Percentiles rank a stretch among this genome's conserved stretches.
These are phyloP conservation scores for Paracamarosporium sp. DNA, from an alignment of 2,329 filamentous ascomycete species.

Conservation along the genomic window DNA sequence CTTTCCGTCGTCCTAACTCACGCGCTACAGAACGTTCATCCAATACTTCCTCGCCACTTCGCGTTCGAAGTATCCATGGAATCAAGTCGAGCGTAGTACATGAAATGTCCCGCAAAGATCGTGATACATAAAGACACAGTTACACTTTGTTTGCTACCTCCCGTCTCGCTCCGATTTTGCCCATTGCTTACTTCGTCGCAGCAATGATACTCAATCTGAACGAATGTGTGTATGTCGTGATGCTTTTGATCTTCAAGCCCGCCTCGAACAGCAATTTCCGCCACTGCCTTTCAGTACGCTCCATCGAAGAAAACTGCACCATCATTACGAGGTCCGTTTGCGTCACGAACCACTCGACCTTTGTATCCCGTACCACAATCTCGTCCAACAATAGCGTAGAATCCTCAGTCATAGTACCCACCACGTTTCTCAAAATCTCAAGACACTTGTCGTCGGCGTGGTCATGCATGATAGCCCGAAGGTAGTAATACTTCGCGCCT, in stretches of 20 bases:
- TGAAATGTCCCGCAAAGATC: neutral
- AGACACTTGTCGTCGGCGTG: slow-evolving; percentile 44
- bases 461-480: slow-evolving; percentile 50
- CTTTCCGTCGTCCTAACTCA: no score
- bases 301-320: slow-evolving; percentile 37
- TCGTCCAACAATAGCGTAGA: slow-evolving; percentile 54
- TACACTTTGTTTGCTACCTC: neutral
- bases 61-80: neutral
- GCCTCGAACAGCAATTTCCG: slow-evolving; percentile 19
- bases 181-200: neutral
- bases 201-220: neutral
- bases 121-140: neutral
- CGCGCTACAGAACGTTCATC: neutral
- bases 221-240: neutral
- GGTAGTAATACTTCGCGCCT: slow-evolving; percentile 47
- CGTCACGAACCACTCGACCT: slow-evolving; percentile 41
- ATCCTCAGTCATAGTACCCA: slow-evolving; percentile 40
- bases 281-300: slow-evolving; percentile 49
- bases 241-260: slow-evolving; percentile 8
- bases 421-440: slow-evolving; percentile 44
- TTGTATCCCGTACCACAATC: slow-evolving; percentile 47
- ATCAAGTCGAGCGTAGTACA: neutral
- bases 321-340: slow-evolving; percentile 51
- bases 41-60: neutral
- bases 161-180: neutral